phyloP scores from a whole-genome alignment of 805 yeast genomes.

The Saccharomyces jurei region DNA sequence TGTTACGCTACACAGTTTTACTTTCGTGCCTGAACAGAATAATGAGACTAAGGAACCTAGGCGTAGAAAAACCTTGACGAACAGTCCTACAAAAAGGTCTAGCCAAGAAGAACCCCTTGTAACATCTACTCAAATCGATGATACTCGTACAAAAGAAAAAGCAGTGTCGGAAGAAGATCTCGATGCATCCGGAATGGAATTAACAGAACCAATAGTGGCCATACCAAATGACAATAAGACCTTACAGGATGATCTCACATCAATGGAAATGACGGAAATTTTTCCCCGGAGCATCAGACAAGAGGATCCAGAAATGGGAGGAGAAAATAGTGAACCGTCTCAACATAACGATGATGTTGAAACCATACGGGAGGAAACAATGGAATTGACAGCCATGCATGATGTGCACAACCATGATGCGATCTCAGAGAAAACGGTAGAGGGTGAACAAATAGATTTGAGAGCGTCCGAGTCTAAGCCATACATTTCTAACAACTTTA shows the following conservation, averaged over 20 bases:
- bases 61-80: conserved; percentile 5
- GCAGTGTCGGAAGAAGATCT: background rate
- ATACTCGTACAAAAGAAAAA: background rate
- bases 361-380: conserved; percentile 5
- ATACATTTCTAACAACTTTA: background rate
- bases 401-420: background rate
- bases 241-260: background rate
- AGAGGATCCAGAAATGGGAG: background rate
- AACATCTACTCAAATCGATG: conserved; percentile 1
- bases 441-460: conserved; percentile 1
- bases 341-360: background rate
- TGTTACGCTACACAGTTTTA: conserved; percentile 56
- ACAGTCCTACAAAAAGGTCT: background rate
- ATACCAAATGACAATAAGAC: background rate
- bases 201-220: conserved; percentile 4
- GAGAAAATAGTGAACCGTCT: background rate
- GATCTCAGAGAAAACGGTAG: background rate
- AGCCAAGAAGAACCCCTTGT: background rate
- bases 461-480: background rate
- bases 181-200: conserved; percentile 5
- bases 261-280: conserved; percentile 12
- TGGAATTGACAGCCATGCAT: conserved; percentile 13
- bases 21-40: conserved; percentile 26
- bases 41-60: conserved; percentile 15
- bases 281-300: background rate